Evolutionary conservation across 2,329 filamentous ascomycete genomes (phyloP).

Genomic region (Colletotrichum sp.): DNA sequence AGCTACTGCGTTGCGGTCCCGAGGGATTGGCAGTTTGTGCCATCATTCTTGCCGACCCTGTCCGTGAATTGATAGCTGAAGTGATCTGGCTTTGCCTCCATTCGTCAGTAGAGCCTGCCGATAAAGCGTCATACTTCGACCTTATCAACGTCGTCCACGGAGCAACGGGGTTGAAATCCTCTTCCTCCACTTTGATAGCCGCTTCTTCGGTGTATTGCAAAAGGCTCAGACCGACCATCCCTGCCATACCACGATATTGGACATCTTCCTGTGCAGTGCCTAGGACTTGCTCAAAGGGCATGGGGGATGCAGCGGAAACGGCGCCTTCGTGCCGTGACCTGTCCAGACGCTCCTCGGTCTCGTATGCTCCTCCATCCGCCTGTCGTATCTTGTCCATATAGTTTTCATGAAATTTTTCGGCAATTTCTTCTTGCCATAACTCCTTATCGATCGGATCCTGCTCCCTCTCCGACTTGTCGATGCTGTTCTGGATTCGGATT

Average conservation of each 20-base stretch:
- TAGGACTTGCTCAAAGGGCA: background rate
- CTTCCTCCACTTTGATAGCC: background rate
- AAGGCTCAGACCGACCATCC: background rate
- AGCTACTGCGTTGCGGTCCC: no score
- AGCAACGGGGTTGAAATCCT: background rate
- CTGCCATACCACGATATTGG: background rate
- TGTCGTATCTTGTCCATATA: background rate
- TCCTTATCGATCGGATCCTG: background rate
- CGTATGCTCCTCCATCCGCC: background rate
- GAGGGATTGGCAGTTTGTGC: no score
- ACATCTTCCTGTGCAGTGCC: background rate
- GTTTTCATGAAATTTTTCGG: background rate
- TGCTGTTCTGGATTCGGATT: background rate
- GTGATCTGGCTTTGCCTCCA: no score
- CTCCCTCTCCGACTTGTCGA: background rate
- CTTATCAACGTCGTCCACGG: background rate
- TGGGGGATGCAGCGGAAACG: background rate
- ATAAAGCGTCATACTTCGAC: background rate
- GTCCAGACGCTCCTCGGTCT: background rate
- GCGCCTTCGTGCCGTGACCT: background rate
- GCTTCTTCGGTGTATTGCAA: background rate
- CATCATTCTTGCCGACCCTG: no score
- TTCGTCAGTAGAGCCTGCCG: background rate
- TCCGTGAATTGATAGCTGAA: no score
- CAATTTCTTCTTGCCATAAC: background rate